Evolutionary conservation across 2,329 filamentous ascomycete genomes (phyloP), one percentile per base, ranked within the genome.

Genomic region (Knufia petricola): DNA sequence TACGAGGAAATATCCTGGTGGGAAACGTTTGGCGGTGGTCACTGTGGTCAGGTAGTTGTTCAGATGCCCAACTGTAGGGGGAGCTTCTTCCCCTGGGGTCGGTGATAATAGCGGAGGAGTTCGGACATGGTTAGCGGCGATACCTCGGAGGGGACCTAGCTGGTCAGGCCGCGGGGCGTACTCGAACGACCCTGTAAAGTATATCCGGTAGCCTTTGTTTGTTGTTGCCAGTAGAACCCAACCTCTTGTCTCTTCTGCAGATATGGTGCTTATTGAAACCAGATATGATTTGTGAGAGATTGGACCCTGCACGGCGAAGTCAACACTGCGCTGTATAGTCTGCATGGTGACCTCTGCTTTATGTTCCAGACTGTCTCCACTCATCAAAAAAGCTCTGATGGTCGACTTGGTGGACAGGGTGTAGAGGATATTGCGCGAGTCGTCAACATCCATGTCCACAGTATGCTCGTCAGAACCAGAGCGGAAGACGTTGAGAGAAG

Each of bases 91-190:
- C 10, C 36, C 50, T 23, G 30, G 31, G 19, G 39, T 30, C 15
- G 13, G 32, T 24, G 51, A 43, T 53, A 55, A 57, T 65, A 71
- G 65, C 0, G 92, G 92, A 1, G 94, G 92, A 51, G 95, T 94
- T 62, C 92, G 94, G 66, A 98, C 87, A 61, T 94, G 92, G 58
- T 94, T 85, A n/a, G 95, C 81, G 65, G 95, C 89, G 87, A 98
- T 95, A 66, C 87, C 95, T 58, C 86, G 89, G 0, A 92, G 89
- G 0, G 85, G 81, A 50, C 75, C 82, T 6, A 78, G 75, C 17
- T 77, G 73, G 15, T n/a, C 32, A 4, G 32, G 32, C 32, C 15
- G 32, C 9, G 32, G 32, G 19, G 77, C 76, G 12, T 75, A 76
- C 24, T 79, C 73, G 67, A 69, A 66, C 0, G 88, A 95, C 3